phyloP scores from a whole-genome alignment of 2,329 filamentous ascomycete species.

The Epichloe aotearoae region DNA sequence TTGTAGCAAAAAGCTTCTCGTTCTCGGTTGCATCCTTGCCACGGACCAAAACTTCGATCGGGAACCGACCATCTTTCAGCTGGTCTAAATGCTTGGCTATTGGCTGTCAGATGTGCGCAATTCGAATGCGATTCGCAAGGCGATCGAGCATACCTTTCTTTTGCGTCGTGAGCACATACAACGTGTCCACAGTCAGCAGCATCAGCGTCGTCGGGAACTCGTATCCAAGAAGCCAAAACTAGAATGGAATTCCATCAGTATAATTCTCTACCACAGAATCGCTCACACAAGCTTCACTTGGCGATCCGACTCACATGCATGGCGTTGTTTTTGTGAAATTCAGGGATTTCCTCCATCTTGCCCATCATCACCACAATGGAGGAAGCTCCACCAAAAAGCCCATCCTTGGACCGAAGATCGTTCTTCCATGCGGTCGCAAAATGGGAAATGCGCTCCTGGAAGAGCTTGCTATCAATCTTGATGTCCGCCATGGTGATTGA shows the following conservation, averaged over 20 bases:
- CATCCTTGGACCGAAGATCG: conserved; percentile 79
- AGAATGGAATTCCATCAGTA: conserved; percentile 7
- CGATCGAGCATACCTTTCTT: conserved; percentile 53
- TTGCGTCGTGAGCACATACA: conserved; percentile 96
- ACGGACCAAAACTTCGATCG: conserved; percentile 80
- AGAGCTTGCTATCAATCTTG: conserved; percentile 85
- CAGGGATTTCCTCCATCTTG: conserved; percentile 78
- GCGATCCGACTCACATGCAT: conserved; percentile 58
- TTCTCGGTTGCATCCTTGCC: conserved; percentile 89
- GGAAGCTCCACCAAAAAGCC: conserved; percentile 70
- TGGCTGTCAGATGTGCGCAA: conserved; percentile 16
- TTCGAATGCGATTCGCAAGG: not conserved
- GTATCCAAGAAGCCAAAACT: conserved; percentile 98
- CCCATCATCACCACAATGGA: conserved; percentile 88
- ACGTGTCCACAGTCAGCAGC: conserved; percentile 73
- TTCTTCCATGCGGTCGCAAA: conserved; percentile 90
- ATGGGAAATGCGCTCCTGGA: conserved; percentile 83
- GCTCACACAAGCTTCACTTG: not conserved
- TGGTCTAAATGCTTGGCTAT: conserved; percentile 84
- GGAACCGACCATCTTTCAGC: conserved; percentile 82
- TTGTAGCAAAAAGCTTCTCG: conserved; percentile 75
- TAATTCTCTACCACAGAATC: not conserved
- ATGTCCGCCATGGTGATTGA: conserved; percentile 58
- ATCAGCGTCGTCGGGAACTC: conserved; percentile 95
- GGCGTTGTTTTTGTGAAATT: conserved; percentile 91